These are phyloP conservation scores for Venturia asperata DNA, from an alignment of 2,329 filamentous ascomycete species.

Conservation along the genomic window DNA sequence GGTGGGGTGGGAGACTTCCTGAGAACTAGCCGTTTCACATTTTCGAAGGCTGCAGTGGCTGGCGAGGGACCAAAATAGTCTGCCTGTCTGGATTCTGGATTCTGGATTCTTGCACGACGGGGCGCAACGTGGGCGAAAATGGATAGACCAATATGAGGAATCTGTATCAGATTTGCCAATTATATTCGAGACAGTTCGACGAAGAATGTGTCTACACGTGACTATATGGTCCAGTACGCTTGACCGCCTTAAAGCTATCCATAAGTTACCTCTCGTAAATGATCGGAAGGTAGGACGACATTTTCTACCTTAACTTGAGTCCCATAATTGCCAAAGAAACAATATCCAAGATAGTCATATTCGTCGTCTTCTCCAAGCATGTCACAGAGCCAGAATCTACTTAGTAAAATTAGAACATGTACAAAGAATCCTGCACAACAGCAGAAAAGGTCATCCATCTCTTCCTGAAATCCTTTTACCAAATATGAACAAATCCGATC, in stretches of 20 bases:
- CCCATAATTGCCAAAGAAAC: too few species aligned
- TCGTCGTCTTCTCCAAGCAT: background rate
- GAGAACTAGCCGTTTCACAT: constrained; percentile 3
- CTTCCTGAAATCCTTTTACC: background rate
- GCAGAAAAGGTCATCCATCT: background rate
- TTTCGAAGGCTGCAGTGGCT: background rate
- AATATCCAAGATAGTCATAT: background rate
- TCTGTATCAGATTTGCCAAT: too few species aligned
- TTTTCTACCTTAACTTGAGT: too few species aligned
- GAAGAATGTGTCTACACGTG: background rate
- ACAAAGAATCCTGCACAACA: background rate
- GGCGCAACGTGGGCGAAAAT: too few species aligned
- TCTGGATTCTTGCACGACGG: too few species aligned
- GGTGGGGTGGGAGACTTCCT: background rate
- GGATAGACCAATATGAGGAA: too few species aligned
- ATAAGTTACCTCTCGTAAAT: too few species aligned
- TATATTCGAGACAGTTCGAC: too few species aligned
- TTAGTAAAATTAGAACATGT: background rate
- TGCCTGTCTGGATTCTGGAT: too few species aligned
- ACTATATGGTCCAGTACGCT: background rate
- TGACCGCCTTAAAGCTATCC: too few species aligned
- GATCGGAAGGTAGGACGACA: too few species aligned
- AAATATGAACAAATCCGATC: background rate
- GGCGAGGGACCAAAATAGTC: background rate
- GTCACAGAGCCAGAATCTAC: background rate